phyloP scores from a whole-genome alignment of 768 basidiomycete species.

The Mycena epipterygia region DNA sequence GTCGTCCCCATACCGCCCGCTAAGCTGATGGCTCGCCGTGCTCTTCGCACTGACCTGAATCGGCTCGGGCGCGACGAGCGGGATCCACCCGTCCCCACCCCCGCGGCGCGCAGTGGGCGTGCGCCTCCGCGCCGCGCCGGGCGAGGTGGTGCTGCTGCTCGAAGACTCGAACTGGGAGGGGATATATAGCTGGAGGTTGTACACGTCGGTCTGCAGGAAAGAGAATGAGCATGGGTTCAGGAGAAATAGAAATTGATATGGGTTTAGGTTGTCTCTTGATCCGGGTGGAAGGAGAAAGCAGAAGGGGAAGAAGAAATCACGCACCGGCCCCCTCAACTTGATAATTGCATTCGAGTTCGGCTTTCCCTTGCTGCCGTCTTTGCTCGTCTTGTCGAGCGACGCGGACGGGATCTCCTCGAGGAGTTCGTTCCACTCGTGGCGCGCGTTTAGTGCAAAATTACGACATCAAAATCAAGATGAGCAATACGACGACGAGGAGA shows the following conservation, averaged over 20 bases:
- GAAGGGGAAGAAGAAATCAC: not conserved
- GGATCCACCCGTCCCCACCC: not conserved
- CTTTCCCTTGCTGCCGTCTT: too few species aligned
- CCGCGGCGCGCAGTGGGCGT: too few species aligned
- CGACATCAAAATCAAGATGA: too few species aligned
- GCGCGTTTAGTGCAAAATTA: slow-evolving; percentile 34
- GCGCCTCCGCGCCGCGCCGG: too few species aligned
- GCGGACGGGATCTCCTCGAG: slow-evolving; percentile 13
- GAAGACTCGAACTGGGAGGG: slow-evolving; percentile 17
- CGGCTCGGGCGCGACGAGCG: not conserved
- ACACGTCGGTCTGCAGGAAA: slow-evolving; percentile 29
- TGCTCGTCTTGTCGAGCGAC: not conserved
- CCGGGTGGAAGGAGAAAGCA: too few species aligned
- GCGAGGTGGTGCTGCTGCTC: slow-evolving; percentile 15
- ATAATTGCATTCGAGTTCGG: slow-evolving; percentile 24
- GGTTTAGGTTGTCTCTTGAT: too few species aligned
- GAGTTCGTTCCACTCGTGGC: slow-evolving; percentile 31
- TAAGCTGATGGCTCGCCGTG: too few species aligned
- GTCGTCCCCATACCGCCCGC: too few species aligned
- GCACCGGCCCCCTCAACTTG: slow-evolving; percentile 25
- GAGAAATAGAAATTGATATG: too few species aligned
- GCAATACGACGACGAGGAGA: too few species aligned
- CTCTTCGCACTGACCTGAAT: not conserved
- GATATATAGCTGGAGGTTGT: slow-evolving; percentile 35
- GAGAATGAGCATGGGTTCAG: too few species aligned